Conservation (phyloP, 805 yeast genomes). For the Wickerhamiella slavikovae region DNA sequence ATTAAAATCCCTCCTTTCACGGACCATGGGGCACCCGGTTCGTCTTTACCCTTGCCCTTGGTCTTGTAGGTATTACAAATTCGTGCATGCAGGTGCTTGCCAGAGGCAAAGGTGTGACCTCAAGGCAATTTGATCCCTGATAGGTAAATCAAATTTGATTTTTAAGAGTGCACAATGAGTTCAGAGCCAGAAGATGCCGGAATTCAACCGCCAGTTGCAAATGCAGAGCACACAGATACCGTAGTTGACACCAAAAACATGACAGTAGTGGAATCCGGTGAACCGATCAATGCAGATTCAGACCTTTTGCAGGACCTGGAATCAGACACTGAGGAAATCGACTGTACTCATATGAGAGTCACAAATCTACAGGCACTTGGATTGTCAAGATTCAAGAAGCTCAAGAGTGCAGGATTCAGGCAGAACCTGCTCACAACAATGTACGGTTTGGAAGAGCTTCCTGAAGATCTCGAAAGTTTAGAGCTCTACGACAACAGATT, state of each 20-base stretch:
- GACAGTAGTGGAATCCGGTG: conserved; percentile 11
- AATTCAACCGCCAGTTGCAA: too few species aligned
- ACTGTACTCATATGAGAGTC: conserved; percentile 38
- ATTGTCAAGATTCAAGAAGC: conserved; percentile 26
- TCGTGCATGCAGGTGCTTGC: too few species aligned
- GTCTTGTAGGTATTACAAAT: too few species aligned
- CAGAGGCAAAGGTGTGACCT: too few species aligned
- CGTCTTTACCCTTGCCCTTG: too few species aligned
- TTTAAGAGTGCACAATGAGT: too few species aligned
- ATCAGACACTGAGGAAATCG: conserved; percentile 29
- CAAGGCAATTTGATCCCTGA: too few species aligned
- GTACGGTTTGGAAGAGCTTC: conserved; percentile 42
- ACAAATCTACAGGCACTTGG: conserved; percentile 27
- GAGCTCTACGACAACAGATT: conserved; percentile 87
- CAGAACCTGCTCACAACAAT: conserved; percentile 67
- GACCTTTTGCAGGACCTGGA: conserved; percentile 31
- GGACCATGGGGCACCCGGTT: too few species aligned
- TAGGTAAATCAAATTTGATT: too few species aligned
- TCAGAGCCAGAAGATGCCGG: too few species aligned
- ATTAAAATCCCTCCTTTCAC: too few species aligned
- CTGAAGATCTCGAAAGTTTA: conserved; percentile 43
- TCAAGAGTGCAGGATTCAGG: conserved; percentile 50
- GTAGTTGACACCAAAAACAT: not conserved
- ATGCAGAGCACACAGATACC: not conserved
- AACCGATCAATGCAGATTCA: conserved; percentile 34